Evolutionary conservation across 2,329 filamentous ascomycete genomes (phyloP), one percentile per base, ranked within the genome.

Genomic region (Beauveria sp.): DNA sequence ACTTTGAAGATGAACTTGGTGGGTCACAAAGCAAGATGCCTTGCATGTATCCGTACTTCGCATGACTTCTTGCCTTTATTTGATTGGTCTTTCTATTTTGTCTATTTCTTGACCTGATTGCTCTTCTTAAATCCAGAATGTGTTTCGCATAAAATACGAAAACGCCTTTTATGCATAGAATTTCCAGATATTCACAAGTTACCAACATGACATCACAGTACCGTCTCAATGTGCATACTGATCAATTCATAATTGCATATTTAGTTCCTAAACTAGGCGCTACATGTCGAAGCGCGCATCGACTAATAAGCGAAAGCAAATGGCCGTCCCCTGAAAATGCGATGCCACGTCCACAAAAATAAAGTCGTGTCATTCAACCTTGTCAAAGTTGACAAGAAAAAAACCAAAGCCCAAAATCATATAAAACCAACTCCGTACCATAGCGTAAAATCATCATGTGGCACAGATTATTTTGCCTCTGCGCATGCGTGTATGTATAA

Each of bases 401-500:
- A 6, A 50, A 48, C 28, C 5, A 48, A 46, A 40, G 3, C 14
- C 30, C 44, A 40, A 16, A 50, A 40, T 40, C 26, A 57, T 12
- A 28, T 18, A 43, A n/a, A 51, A 47, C 48, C 41, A 60, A 54
- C 48, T 54, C 48, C 57, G 26, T 60, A 47, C 24, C 51, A 40
- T 47, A 24, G 41, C 41, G 18, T 22, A 8, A 60, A 40, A 52
- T 59, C 41, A 48, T 46, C 48, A 60, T 30, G 22, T 7, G 53
- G 55, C 47, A 50, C 57, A 54, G 50, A 52, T 41, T n/a, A 22
- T 40, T 58, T 59, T 18, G 28, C 37, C 12, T 37, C 47, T 52
- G 37, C 37, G 47, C 55, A 51, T 59, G 55, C 55, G 55, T 59
- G 37, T 60, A 54, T 59, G 22, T 54, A 14, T 46, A 28, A 51